Base-by-base conservation (phyloP, 164 flowering plant genomes). In the Protea cynaroides region DNA sequence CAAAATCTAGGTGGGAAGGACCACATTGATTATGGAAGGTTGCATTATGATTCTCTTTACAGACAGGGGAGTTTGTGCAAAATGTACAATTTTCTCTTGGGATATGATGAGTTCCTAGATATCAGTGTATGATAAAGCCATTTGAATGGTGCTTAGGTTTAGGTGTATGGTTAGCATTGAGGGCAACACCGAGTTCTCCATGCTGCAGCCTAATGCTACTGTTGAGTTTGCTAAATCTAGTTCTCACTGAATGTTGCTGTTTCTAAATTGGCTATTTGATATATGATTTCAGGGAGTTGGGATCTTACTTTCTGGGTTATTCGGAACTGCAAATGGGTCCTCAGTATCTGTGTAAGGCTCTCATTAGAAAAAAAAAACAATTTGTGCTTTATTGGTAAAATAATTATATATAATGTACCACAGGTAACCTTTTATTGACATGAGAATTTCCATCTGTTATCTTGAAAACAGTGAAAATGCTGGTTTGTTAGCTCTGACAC, bases 261-360 rank as follows among this genome's bases (percentile, higher is more conserved):
- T 15, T 56, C 13, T 40, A 25, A 56, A 18, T 19, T 29, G 34
- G 21, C 21, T 50, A 23, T 40, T 54, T 53, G 34, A 5, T 29
- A 5, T 29, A 38, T 66, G 55, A 59, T 70, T 60, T 56, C 76
- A 87, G 91, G 96, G 96, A 65, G 74, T 92, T 25, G 98, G 83
- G 25, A 86, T 90, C 70, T 78, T 92, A 60, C 62, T 85, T 59
- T 89, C 89, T 69, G 98, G 98, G 47, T 61, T 92, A 50, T 92
- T 88, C 75, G 98, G 98, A 65, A 88, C 98, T 13, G 85, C 87
- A 4, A 85, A 34, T 70, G 98, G 96, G 40, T 84, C 98, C 44
- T 85, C 95, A 17, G 98, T 86, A 24, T 81, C 95, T 56, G 84
- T 84, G 98, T 90, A 86, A 78, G 91, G 69, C 25, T 37, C 60